Percentiles rank a stretch among this genome's conserved stretches.
Conservation (phyloP, 108 stramenopile genomes). For the Aurantiochytrium sp. region DNA sequence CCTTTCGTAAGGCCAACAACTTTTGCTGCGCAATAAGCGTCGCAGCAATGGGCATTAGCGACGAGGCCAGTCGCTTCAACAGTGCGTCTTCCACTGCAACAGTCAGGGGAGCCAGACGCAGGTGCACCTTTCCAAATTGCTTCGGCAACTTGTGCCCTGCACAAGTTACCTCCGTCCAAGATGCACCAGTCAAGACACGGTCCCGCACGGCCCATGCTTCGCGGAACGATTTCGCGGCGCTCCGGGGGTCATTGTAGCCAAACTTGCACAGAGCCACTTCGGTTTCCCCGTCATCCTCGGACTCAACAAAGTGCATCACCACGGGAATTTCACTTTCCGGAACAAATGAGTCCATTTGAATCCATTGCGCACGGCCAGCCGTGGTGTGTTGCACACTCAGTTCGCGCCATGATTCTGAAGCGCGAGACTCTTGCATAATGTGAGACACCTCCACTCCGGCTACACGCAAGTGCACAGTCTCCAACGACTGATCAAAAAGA, state of each 20-base stretch:
- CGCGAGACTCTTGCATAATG: background rate
- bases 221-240: background rate
- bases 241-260: background rate
- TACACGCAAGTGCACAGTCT: background rate
- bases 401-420: background rate
- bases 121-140: background rate
- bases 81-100: conserved; percentile 2
- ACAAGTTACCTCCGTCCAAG: background rate
- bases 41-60: background rate
- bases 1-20: background rate
- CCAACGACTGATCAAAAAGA: background rate
- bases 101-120: background rate
- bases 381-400: background rate
- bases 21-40: conserved; percentile 5
- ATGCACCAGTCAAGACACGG: background rate
- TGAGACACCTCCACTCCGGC: background rate
- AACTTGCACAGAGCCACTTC: background rate
- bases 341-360: conserved; percentile 1
- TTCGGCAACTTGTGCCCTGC: background rate
- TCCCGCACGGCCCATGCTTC: background rate
- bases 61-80: background rate
- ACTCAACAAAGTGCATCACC: background rate
- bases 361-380: background rate
- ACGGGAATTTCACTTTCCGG: conserved; percentile 16
- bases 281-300: background rate